These are phyloP conservation scores for Penicillium steckii DNA, from an alignment of 495 filamentous ascomycete species.

Conservation along the genomic window DNA sequence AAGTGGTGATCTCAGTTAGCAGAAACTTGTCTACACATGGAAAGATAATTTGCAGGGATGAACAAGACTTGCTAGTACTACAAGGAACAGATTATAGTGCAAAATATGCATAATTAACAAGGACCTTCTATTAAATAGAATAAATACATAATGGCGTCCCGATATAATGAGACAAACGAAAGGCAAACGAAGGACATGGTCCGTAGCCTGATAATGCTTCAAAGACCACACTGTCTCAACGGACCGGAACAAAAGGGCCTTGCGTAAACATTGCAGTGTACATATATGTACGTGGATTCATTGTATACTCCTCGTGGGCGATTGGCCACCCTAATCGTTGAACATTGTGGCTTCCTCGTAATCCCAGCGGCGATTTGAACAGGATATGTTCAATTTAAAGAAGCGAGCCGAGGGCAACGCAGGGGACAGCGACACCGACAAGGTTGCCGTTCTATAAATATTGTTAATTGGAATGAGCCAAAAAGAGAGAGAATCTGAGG, in stretches of 20 bases:
- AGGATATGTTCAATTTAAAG: constrained; percentile 28
- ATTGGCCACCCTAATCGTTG: not conserved
- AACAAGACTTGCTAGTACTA: too few species aligned
- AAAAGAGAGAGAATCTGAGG: not conserved
- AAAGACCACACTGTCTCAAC: not conserved
- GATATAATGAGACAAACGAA: constrained; percentile 14
- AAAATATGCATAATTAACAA: not conserved
- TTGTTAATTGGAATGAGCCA: not conserved
- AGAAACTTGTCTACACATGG: too few species aligned
- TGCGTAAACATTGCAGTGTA: constrained; percentile 10
- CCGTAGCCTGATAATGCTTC: not conserved
- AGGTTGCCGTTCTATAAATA: constrained; percentile 28
- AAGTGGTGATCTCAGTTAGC: too few species aligned
- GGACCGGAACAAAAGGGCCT: constrained; percentile 10
- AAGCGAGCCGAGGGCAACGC: constrained; percentile 40
- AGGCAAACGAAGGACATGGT: constrained; percentile 18
- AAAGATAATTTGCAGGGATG: too few species aligned
- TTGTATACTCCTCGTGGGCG: not conserved
- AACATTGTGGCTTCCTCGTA: constrained; percentile 1
- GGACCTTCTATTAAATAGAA: constrained; percentile 10
- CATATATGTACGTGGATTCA: constrained; percentile 12
- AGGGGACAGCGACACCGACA: constrained; percentile 44
- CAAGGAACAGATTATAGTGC: not conserved
- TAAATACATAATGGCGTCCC: constrained; percentile 17
- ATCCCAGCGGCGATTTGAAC: not conserved